Conservation (phyloP, 2,329 filamentous ascomycete genomes). For the Decorospora gaudefroyi region DNA sequence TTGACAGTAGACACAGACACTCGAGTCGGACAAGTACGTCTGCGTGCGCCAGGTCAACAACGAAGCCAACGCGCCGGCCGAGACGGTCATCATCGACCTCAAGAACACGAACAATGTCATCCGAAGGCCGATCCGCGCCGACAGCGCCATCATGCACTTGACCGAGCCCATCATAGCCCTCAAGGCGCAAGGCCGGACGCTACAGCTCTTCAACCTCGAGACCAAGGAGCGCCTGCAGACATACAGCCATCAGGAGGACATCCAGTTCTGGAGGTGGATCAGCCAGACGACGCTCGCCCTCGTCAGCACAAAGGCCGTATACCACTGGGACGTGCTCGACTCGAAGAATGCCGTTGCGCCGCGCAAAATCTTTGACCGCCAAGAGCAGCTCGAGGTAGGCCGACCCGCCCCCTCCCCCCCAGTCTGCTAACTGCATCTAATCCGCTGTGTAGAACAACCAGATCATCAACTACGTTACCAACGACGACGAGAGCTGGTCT, state of each 20-base stretch:
- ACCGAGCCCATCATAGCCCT: slow-evolving; percentile 93
- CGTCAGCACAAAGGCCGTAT: slow-evolving; percentile 88
- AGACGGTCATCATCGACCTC: slow-evolving; percentile 96
- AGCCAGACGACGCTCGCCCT: slow-evolving; percentile 85
- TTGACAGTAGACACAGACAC: slow-evolving; percentile 64
- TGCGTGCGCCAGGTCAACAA: slow-evolving; percentile 91
- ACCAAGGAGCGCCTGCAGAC: slow-evolving; percentile 97
- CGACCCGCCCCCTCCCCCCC: neutral
- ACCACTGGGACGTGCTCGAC: slow-evolving; percentile 98
- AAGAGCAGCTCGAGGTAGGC: slow-evolving; percentile 82
- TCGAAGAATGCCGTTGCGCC: slow-evolving; percentile 71
- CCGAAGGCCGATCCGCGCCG: slow-evolving; percentile 93
- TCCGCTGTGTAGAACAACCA: slow-evolving; percentile 72
- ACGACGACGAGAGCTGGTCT: slow-evolving; percentile 97
- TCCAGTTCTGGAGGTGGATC: slow-evolving; percentile 99
- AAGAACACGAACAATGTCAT: slow-evolving; percentile 97
- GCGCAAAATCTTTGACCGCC: slow-evolving; percentile 92
- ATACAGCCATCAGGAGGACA: slow-evolving; percentile 93
- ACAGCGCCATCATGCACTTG: slow-evolving; percentile 99
- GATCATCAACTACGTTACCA: slow-evolving; percentile 99
- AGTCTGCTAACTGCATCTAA: slow-evolving; percentile 19
- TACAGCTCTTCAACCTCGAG: slow-evolving; percentile 96
- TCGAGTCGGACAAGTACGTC: slow-evolving; percentile 96
- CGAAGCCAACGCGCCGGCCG: slow-evolving; percentile 78
- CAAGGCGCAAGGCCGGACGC: slow-evolving; percentile 88